Base-by-base conservation (phyloP, 257 asterid species). In the Scutellaria baicalensis region DNA sequence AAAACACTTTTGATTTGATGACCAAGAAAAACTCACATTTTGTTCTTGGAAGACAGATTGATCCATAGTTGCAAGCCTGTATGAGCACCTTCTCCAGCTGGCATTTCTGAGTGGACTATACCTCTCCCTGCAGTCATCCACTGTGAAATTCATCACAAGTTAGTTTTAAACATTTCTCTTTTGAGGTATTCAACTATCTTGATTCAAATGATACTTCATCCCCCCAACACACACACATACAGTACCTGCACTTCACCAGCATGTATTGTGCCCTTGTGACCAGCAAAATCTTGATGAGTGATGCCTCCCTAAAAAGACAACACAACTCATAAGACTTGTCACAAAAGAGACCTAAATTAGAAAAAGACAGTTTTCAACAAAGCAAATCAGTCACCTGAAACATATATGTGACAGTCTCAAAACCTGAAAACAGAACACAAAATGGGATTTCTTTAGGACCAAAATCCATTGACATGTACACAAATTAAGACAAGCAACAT, bases 111-210 rank as follows among this genome's bases (percentile, higher is more conserved):
- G 82, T 93, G 99, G 71, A 93, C 83, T 16, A 93, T 87, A 35
- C 99, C 99, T 73, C 94, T 85, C 35, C 99, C 99, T 20, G 97
- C 96, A 2, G 99, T 93, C 99, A 91, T 91, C 99, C 99, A 93
- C 99, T 93, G 84, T 83, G 75, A 69, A n/a, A 18, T 11, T 10
- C 4, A 27, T 27, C 33, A 27, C 5, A 3, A 14, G 57, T 21
- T 48, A 16, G 54, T 3, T 9, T 47, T 45, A 38, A 8, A 9
- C 40, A 47, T 3, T 61, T 11, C 38, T 6, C 35, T 64, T 12
- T 17, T 39, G 10, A 40, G 43, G 6, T 43, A 49, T n/a, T 20
- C 6, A 27, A 48, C 20, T 12, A 18, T 4, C 1, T 14, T 48
- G 20, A 17, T 6, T 33, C 8, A 21, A 36, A 17, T n/a, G n/a